Base-by-base conservation (phyloP, 225 moss, liverwort and hornwort species). In the Marchantia paleacea region DNA sequence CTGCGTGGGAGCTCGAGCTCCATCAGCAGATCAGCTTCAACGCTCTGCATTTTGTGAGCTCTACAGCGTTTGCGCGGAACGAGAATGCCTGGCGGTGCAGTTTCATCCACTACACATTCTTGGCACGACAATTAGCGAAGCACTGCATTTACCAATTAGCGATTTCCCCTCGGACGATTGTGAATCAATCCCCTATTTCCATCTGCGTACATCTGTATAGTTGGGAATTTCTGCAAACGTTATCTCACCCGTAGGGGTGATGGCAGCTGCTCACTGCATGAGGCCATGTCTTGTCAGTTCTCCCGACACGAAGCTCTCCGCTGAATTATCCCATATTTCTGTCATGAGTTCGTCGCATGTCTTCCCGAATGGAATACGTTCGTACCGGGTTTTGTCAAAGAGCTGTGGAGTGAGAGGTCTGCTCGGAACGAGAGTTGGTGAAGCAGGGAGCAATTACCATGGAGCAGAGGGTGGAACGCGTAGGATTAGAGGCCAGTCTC, bases 221-320 rank as follows among this genome's bases (percentile, higher is more conserved):
- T n/a, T 2, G 28, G 28, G 29, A 55, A 55, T 54, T 53, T 26
- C 28, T 74, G 13, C 47, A 15, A 58, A 47, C 22, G 22, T 10
- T 7, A 26, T 49, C 10, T 65, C 65, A 24, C 20, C 5, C 6
- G 1, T n/a, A 15, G 51, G 24, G 48, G 55, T 55, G 49, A 85
- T 85, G 85, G 78, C 85, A 75, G 48, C 78, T 75, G 52, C 48
- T 57, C 75, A 81, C 57, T 63, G 11, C 76, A 75, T 49, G 63
- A 54, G 76, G 39, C 19, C 73, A 12, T 74, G 31, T 49, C 73
- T 18, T 14, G 29, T 60, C 15, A 53, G 12, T 49, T 6, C 52
- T 64, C n/a, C 13, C 47, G 55, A 7, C 47, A 57, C 67, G 20
- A 75, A 75, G 30, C 16, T 29, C 29, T 75, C 25, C 28, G 7